A percentile compares a stretch with the other conserved stretches of the same genome.
Evolutionary conservation across 2,329 filamentous ascomycete genomes (phyloP).

Genomic region (Curvularia eragrostidis): DNA sequence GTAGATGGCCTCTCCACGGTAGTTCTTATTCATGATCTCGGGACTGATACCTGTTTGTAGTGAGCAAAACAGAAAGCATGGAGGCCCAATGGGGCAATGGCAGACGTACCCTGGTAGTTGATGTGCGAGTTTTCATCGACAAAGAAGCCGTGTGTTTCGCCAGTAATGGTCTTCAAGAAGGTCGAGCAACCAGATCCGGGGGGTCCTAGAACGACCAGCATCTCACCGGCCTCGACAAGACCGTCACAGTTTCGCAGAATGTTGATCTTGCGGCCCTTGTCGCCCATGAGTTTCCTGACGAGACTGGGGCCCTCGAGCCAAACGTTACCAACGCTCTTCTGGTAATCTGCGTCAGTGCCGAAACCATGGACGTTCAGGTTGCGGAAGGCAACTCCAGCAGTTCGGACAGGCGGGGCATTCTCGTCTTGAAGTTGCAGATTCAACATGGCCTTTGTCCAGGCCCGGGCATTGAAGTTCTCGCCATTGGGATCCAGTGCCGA

Average conservation of each 20-base stretch:
- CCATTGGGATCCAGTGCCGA: constrained; percentile 56
- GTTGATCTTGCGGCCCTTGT: constrained; percentile 59
- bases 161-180: constrained; percentile 82
- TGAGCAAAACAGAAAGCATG: constrained; percentile 15
- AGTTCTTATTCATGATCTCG: constrained; percentile 76
- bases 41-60: constrained; percentile 63
- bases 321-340: constrained; percentile 59
- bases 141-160: constrained; percentile 81
- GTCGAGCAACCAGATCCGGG: constrained; percentile 77
- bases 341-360: constrained; percentile 58
- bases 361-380: constrained; percentile 59
- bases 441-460: constrained; percentile 59
- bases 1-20: constrained; percentile 86
- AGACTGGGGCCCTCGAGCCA: constrained; percentile 52
- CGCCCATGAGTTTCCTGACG: constrained; percentile 45
- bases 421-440: constrained; percentile 54
- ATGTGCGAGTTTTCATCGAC: constrained; percentile 74
- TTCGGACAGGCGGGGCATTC: constrained; percentile 51
- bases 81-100: background rate
- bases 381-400: constrained; percentile 56
- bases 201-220: constrained; percentile 76
- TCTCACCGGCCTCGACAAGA: constrained; percentile 72
- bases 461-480: constrained; percentile 56
- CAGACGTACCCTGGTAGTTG: constrained; percentile 70
- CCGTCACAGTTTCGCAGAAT: constrained; percentile 74